Evolutionary conservation across 805 yeast species (phyloP).

Genomic region (Groenewaldozyma tartarivorans): DNA sequence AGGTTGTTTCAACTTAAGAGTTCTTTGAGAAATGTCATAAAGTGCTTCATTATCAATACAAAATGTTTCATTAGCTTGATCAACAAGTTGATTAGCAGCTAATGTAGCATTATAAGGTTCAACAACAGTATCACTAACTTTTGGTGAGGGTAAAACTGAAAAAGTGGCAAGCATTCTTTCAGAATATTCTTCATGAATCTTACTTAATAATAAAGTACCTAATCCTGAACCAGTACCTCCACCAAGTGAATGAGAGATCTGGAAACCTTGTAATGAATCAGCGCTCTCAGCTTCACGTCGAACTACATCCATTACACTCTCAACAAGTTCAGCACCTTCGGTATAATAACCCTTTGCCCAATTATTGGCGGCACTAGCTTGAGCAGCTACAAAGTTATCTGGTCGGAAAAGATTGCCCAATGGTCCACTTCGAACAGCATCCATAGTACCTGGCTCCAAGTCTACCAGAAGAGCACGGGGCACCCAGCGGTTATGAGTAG

Average conservation of each 20-base stretch:
- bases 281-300: constrained; percentile 92
- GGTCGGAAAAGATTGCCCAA: constrained; percentile 86
- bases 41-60: constrained; percentile 93
- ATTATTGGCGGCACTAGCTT: constrained; percentile 88
- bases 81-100: constrained; percentile 85
- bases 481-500: constrained; percentile 77
- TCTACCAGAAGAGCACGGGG: constrained; percentile 91
- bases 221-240: constrained; percentile 97
- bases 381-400: constrained; percentile 82
- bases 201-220: constrained; percentile 82
- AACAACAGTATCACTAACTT: constrained; percentile 85
- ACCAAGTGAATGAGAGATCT: constrained; percentile 71
- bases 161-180: constrained; percentile 96
- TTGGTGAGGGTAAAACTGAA: constrained; percentile 87
- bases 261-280: constrained; percentile 92
- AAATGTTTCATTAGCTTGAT: constrained; percentile 86
- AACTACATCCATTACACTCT: constrained; percentile 77
- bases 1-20: constrained; percentile 74
- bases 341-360: constrained; percentile 98
- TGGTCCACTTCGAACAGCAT: constrained; percentile 68
- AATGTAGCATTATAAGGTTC: constrained; percentile 93
- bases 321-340: constrained; percentile 91
- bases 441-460: constrained; percentile 91
- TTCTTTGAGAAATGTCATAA: constrained; percentile 79
- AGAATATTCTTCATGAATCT: constrained; percentile 85